Evolutionary conservation across 371 early-diverging fungal species (phyloP).

Genomic region (Saksenaea oblongispora): DNA sequence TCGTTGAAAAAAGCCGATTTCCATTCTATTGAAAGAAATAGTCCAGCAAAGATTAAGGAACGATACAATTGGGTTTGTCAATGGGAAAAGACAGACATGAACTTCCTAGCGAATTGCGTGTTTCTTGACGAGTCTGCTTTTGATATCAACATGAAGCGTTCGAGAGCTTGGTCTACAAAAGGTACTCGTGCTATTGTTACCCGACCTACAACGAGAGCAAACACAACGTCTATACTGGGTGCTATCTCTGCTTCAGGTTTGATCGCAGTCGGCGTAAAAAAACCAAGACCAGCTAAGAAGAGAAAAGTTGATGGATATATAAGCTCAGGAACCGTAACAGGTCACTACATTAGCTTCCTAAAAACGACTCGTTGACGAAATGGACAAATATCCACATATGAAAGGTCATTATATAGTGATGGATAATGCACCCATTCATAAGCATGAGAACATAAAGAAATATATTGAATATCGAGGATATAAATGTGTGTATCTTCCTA

Average conservation of each 20-base stretch:
- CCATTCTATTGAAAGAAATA: conserved; percentile 19
- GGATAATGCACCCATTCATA: conserved; percentile 24
- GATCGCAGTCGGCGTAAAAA: conserved; percentile 8
- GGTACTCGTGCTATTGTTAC: conserved; percentile 16
- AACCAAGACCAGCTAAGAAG: conserved; percentile 8
- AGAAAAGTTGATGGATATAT: conserved; percentile 10
- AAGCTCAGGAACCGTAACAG: conserved; percentile 12
- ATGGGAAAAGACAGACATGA: conserved; percentile 18
- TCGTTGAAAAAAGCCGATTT: conserved; percentile 13
- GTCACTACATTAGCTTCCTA: conserved; percentile 14
- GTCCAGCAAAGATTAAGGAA: conserved; percentile 20
- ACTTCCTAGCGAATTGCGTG: conserved; percentile 9
- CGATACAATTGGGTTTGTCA: conserved; percentile 15
- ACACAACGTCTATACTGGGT: conserved; percentile 14
- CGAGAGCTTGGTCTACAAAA: conserved; percentile 22
- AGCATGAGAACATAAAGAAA: conserved; percentile 8
- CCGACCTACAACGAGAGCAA: conserved; percentile 12
- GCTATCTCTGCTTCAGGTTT: conserved; percentile 12
- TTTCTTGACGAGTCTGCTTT: conserved; percentile 18
- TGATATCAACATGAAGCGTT: conserved; percentile 13
- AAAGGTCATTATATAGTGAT: conserved; percentile 21
- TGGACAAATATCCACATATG: conserved; percentile 19
- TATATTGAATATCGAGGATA: conserved; percentile 18
- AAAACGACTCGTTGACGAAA: conserved; percentile 16
- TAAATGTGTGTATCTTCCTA: conserved; percentile 15